Percentiles rank a stretch among this genome's conserved stretches.
These are phyloP conservation scores for Fusarium drepaniforme DNA, from an alignment of 2,329 filamentous ascomycete species.

Conservation along the genomic window DNA sequence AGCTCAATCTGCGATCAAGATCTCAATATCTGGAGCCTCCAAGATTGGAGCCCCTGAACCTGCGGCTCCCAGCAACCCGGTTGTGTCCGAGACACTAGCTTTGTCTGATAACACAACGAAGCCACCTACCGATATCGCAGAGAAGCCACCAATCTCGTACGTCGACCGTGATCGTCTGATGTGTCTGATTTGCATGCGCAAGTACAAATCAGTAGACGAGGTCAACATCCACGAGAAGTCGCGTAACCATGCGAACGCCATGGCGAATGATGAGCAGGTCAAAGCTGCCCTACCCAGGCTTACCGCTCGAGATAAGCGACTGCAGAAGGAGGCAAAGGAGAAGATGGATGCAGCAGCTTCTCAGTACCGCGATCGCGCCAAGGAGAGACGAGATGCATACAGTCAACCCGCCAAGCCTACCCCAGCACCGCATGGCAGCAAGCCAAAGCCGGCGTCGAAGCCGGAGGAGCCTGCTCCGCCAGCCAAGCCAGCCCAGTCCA, in stretches of 20 bases:
- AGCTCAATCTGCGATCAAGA: conserved; percentile 45
- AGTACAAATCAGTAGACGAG: conserved; percentile 59
- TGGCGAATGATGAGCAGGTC: conserved; percentile 55
- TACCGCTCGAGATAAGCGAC: conserved; percentile 54
- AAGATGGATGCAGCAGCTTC: conserved; percentile 40
- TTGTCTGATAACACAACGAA: conserved; percentile 4
- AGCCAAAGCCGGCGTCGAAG: conserved; percentile 39
- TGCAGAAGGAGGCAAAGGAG: conserved; percentile 46
- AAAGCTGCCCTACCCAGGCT: conserved; percentile 62
- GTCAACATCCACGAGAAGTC: conserved; percentile 58
- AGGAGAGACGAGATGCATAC: conserved; percentile 73
- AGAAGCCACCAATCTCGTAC: conserved; percentile 59
- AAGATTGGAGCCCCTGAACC: conserved; percentile 31
- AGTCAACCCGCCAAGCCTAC: conserved; percentile 70
- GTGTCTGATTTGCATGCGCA: conserved; percentile 61
- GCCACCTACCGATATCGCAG: neutral
- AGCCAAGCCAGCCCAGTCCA: conserved; percentile 60
- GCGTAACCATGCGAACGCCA: conserved; percentile 56
- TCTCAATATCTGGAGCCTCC: conserved; percentile 47
- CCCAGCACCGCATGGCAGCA: conserved; percentile 51
- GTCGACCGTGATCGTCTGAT: conserved; percentile 66
- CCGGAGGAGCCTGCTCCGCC: conserved; percentile 34
- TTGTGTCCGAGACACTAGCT: conserved; percentile 18
- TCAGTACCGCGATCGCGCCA: conserved; percentile 75
- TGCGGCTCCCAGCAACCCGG: conserved; percentile 13